Conservation (phyloP, 1,284 basidiomycete species). For the Naganishia cerealis region DNA sequence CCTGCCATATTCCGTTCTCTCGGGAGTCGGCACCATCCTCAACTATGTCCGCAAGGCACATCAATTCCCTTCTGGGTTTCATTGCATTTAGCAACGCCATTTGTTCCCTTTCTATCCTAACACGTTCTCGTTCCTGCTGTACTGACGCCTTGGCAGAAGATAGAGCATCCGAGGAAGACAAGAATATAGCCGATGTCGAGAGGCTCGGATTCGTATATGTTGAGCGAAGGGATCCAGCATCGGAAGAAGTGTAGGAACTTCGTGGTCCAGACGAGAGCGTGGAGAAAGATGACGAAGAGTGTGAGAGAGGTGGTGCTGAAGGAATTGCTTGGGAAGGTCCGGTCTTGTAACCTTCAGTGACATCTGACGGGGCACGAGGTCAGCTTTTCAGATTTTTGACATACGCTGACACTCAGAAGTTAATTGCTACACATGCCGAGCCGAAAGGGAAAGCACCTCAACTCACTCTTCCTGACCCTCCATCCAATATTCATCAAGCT, state of each 20-base stretch:
- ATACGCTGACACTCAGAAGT: neutral
- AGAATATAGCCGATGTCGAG: constrained; percentile 36
- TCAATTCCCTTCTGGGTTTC: constrained; percentile 21
- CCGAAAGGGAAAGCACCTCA: neutral
- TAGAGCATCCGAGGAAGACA: constrained; percentile 38
- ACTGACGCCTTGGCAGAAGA: constrained; percentile 44
- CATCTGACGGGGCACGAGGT: constrained; percentile 5
- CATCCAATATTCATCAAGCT: constrained; percentile 25
- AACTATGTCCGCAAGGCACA: constrained; percentile 25
- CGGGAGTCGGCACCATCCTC: constrained; percentile 5
- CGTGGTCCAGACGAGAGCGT: neutral
- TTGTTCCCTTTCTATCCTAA: constrained; percentile 8
- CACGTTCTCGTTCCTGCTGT: constrained; percentile 4
- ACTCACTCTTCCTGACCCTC: constrained; percentile 25
- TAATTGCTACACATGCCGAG: too few relatives aligned
- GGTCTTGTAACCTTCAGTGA: constrained; percentile 21
- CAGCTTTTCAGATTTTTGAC: neutral
- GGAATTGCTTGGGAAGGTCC: constrained; percentile 32
- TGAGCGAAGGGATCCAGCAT: constrained; percentile 17
- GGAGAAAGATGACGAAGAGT: constrained; percentile 36
- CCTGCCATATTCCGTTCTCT: neutral
- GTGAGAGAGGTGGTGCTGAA: constrained; percentile 40
- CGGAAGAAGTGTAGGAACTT: constrained; percentile 10
- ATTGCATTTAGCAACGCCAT: constrained; percentile 19
- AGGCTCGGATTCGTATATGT: constrained; percentile 25